A percentile compares a stretch with the other conserved stretches of the same genome.
These are phyloP conservation scores for Fusarium sp. DNA, from an alignment of 2,329 filamentous ascomycete genomes.

Conservation along the genomic window DNA sequence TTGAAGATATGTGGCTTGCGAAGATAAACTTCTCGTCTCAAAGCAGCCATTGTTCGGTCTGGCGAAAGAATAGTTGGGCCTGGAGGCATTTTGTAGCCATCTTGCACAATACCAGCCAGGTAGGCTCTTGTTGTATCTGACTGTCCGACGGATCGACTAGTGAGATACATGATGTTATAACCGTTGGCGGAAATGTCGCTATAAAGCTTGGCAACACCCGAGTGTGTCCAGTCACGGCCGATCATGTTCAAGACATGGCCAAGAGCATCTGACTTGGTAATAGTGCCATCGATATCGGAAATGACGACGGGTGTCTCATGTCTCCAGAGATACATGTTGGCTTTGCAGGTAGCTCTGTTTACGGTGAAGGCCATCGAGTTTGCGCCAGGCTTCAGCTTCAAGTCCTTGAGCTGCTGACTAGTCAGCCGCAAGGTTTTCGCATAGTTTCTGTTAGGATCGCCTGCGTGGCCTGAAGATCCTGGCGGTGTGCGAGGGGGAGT, in stretches of 20 bases:
- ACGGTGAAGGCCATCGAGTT: conserved; percentile 98
- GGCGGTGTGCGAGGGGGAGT: conserved; percentile 78
- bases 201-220: conserved; percentile 96
- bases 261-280: conserved; percentile 95
- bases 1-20: conserved; percentile 99
- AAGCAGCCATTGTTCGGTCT: conserved; percentile 91
- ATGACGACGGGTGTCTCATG: conserved; percentile 94
- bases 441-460: conserved; percentile 85
- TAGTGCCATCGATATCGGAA: conserved; percentile 98
- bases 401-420: conserved; percentile 90
- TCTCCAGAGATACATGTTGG: conserved; percentile 94
- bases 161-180: conserved; percentile 99
- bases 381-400: conserved; percentile 84
- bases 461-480: conserved; percentile 67
- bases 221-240: conserved; percentile 96
- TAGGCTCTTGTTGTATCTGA: conserved; percentile 92
- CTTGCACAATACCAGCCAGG: conserved; percentile 88
- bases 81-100: conserved; percentile 84
- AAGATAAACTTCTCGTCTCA: conserved; percentile 92
- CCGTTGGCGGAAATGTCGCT: conserved; percentile 95
- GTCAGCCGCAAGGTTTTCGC: conserved; percentile 96
- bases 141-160: conserved; percentile 91
- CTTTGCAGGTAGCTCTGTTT: conserved; percentile 90
- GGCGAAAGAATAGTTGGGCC: conserved; percentile 96
- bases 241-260: conserved; percentile 97